Evolutionary conservation across 768 basidiomycete genomes (phyloP).

Genomic region (Boletus huronensis): DNA sequence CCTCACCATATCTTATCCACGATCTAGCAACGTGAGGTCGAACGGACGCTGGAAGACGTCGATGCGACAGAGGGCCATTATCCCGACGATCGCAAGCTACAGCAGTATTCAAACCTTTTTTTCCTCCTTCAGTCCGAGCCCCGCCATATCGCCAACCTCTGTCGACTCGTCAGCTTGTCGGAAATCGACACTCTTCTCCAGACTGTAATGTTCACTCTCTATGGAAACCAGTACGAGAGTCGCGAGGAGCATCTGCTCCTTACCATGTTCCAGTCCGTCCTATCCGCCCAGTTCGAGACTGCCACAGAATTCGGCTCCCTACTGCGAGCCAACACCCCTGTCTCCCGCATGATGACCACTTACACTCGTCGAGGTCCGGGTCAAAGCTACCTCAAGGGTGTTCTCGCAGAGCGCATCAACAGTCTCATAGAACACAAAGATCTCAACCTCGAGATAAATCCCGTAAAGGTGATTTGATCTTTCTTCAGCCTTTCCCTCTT

Average conservation of each 20-base stretch:
- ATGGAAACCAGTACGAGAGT: conserved; percentile 98
- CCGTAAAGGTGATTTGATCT: conserved; percentile 70
- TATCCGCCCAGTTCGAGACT: conserved; percentile 98
- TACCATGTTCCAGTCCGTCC: conserved; percentile 99
- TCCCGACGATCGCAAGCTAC: conserved; percentile 89
- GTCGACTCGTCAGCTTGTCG: conserved; percentile 90
- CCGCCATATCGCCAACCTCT: conserved; percentile 92
- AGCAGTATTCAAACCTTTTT: conserved; percentile 98
- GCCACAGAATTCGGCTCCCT: conserved; percentile 99
- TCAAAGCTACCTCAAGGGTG: conserved; percentile 96
- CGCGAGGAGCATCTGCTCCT: conserved; percentile 96
- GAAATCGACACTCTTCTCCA: conserved; percentile 99
- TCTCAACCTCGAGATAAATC: conserved; percentile 98
- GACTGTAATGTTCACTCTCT: conserved; percentile 99
- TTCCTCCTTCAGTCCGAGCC: conserved; percentile 98
- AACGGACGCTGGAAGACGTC: conserved; percentile 91
- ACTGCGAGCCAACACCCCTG: conserved; percentile 96
- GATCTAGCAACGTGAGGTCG: conserved; percentile 86
- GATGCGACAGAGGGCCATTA: conserved; percentile 90
- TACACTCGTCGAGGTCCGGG: conserved; percentile 98
- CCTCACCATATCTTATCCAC: conserved; percentile 6
- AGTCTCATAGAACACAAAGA: conserved; percentile 99
- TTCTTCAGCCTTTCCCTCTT: not conserved
- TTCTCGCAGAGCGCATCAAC: conserved; percentile 97
- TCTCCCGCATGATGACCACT: conserved; percentile 99